Base-by-base conservation (phyloP, 495 filamentous ascomycete genomes). In the Trichoderma gamsii region DNA sequence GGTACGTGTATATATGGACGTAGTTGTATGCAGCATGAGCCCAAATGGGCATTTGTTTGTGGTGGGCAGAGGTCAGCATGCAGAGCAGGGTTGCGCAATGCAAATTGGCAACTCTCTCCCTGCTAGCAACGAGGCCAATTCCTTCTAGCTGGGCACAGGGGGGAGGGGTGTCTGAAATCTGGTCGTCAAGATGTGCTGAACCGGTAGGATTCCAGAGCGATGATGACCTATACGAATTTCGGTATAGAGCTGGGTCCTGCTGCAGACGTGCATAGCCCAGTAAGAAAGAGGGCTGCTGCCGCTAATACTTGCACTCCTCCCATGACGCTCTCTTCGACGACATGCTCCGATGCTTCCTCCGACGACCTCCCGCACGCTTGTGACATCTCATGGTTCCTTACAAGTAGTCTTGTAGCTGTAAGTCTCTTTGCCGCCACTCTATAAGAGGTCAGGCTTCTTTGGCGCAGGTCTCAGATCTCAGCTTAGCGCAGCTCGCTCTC, bases 251-350 rank as follows among this genome's bases (percentile, higher is more conserved):
- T 61, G 56, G 56, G 27, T 29, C 27, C 56, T 11, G 56, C 35
- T 38, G 35, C 35, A 38, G 35, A 38, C 35, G 35, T 38, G 35
- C 35, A 38, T 38, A 38, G 8, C 35, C 35, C 35, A 38, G 35
- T 38, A 38, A 38, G 35, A 38, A 38, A 38, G 35, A 7, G 56
- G 27, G 29, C 16, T 18, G 56, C 27, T 32, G 56, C 27, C 18
- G 25, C 11, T 61, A 61, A 32, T 12, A 61, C 29, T 29, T 29
- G 25, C 56, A 61, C 56, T 61, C 56, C 56, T 61, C 56, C 56
- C 1, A 1, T 4, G 56, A 61, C 27, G 56, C 11, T 32, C 3
- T 61, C 25, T 61, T 23, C 56, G 56, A 38, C 35, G 5, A 38
- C 35, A 6, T 38, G 2, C 35, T 9, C 35, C 35, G 35, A 38